Conservation (phyloP, 805 yeast genomes). For the Wickerhamomyces rabaulensis region DNA sequence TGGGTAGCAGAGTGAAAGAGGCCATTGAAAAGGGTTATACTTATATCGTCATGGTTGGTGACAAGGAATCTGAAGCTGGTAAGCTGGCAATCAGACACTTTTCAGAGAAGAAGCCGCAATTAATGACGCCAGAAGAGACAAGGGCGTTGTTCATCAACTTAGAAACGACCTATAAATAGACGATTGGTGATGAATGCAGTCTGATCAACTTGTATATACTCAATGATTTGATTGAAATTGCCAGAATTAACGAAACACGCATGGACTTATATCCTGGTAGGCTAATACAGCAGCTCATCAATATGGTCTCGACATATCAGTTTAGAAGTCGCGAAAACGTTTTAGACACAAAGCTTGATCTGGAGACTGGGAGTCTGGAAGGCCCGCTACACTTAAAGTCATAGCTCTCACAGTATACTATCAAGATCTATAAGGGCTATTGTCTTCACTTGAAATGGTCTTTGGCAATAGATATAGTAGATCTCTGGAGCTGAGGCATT, state of each 20-base stretch:
- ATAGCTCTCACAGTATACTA: too few species aligned
- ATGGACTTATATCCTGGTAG: too few species aligned
- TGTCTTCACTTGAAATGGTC: background rate
- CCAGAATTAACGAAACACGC: background rate
- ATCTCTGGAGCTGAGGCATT: slow-evolving; percentile 20
- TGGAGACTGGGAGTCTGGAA: too few species aligned
- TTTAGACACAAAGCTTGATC: background rate
- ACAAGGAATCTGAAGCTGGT: slow-evolving; percentile 60
- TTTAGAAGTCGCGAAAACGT: background rate
- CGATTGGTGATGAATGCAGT: background rate
- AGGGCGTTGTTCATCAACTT: slow-evolving; percentile 46
- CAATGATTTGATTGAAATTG: too few species aligned
- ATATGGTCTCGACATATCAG: too few species aligned
- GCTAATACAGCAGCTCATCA: too few species aligned
- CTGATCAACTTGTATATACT: too few species aligned
- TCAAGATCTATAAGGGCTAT: background rate
- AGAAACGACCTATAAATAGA: slow-evolving; percentile 41
- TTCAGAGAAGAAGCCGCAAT: slow-evolving; percentile 36
- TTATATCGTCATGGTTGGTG: slow-evolving; percentile 82
- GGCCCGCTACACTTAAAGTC: background rate
- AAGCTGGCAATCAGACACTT: slow-evolving; percentile 62
- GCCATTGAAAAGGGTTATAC: slow-evolving; percentile 72
- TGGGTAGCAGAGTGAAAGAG: slow-evolving; percentile 76
- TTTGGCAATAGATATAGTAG: slow-evolving; percentile 1
- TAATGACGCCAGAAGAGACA: slow-evolving; percentile 47